A percentile compares a stretch with the other conserved stretches of the same genome.
Evolutionary conservation across 2,329 filamentous ascomycete genomes (phyloP).

Genomic region (Venturia nashicola): DNA sequence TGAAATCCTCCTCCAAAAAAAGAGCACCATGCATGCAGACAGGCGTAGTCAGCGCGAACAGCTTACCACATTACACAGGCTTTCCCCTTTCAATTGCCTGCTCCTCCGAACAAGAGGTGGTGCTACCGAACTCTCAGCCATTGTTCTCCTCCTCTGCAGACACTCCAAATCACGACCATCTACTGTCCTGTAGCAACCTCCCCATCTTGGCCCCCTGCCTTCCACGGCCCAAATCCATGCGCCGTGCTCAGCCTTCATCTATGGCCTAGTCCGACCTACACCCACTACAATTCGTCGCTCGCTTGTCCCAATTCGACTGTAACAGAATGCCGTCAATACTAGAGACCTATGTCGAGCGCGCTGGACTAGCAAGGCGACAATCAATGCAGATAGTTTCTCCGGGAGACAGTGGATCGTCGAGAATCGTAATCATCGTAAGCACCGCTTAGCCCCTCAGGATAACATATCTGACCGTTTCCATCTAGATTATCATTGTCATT

Average conservation of each 20-base stretch:
- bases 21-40: neutral
- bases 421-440: conserved; percentile 1
- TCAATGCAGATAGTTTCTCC: neutral
- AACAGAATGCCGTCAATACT: neutral
- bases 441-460: neutral
- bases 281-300: neutral
- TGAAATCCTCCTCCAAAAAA: neutral
- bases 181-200: neutral
- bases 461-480: neutral
- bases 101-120: too few relatives aligned
- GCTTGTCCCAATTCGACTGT: neutral
- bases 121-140: neutral
- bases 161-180: neutral
- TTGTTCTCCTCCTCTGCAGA: neutral
- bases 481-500: neutral
- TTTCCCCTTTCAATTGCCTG: neutral
- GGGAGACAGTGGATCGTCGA: neutral
- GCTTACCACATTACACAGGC: neutral
- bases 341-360: neutral
- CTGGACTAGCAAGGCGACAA: neutral
- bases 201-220: neutral
- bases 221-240: neutral
- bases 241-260: neutral
- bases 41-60: neutral
- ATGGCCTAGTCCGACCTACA: neutral